Evolutionary conservation across 495 filamentous ascomycete species (phyloP).

Genomic region (Terfezia boudieri): DNA sequence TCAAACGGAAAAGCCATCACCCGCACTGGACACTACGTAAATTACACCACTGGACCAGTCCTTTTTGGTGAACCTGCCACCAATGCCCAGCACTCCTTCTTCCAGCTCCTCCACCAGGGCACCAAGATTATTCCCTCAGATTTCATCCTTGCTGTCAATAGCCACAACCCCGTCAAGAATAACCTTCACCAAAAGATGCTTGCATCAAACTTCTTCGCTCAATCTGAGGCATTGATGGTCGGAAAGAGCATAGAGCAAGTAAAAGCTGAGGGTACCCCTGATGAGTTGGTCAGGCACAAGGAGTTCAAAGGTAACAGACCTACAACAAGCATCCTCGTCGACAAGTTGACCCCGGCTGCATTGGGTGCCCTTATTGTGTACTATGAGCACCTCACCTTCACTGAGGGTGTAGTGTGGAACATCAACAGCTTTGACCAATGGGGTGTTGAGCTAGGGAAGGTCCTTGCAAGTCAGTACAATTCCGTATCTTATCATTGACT

Average conservation of each 20-base stretch:
- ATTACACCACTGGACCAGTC: slow-evolving; percentile 89
- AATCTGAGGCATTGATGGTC: slow-evolving; percentile 95
- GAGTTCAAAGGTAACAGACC: slow-evolving; percentile 95
- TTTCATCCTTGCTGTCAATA: slow-evolving; percentile 88
- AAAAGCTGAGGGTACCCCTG: slow-evolving; percentile 64
- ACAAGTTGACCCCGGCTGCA: slow-evolving; percentile 83
- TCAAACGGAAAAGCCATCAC: slow-evolving; percentile 98
- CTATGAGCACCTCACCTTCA: slow-evolving; percentile 97
- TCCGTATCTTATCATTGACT: background rate
- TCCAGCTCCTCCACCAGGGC: slow-evolving; percentile 95
- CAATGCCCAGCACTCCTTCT: slow-evolving; percentile 99
- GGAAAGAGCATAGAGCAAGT: slow-evolving; percentile 86
- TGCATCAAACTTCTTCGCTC: slow-evolving; percentile 94
- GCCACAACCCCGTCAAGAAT: slow-evolving; percentile 80
- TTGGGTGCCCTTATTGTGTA: slow-evolving; percentile 91
- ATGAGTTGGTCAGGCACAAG: slow-evolving; percentile 85
- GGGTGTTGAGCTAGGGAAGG: slow-evolving; percentile 97
- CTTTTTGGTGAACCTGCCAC: slow-evolving; percentile 96
- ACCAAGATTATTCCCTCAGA: slow-evolving; percentile 97
- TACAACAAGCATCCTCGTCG: slow-evolving; percentile 79
- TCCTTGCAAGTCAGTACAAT: slow-evolving; percentile 39
- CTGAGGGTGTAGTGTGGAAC: slow-evolving; percentile 93
- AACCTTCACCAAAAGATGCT: slow-evolving; percentile 98
- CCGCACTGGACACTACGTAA: slow-evolving; percentile 69
- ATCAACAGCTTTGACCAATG: slow-evolving; percentile 99